These are phyloP conservation scores for Ambrosia trifida DNA, from an alignment of 129 eudicot species.

Conservation along the genomic window DNA sequence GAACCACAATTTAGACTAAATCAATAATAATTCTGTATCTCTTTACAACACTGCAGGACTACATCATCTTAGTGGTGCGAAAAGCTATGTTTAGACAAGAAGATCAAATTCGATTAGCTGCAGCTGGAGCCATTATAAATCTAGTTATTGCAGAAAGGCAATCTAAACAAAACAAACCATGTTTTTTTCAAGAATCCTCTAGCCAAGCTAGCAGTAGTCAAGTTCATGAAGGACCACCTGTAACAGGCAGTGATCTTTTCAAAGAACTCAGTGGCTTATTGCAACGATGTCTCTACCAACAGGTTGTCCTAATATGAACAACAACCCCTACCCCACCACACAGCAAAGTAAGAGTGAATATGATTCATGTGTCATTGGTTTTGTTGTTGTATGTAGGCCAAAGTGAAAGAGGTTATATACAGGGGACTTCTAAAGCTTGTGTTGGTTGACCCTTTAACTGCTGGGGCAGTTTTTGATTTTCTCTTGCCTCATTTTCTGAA, in stretches of 20 bases:
- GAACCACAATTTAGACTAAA: constrained; percentile 4
- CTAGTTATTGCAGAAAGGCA: constrained; percentile 59
- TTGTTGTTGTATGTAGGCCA: constrained; percentile 47
- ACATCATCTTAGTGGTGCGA: constrained; percentile 69
- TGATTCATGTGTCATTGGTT: constrained; percentile 12
- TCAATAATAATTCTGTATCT: background rate
- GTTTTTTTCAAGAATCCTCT: constrained; percentile 67
- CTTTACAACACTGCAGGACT: constrained; percentile 45
- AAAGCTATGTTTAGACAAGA: constrained; percentile 87
- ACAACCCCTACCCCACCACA: background rate
- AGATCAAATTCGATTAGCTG: constrained; percentile 64
- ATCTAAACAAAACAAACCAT: constrained; percentile 41
- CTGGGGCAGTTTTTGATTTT: constrained; percentile 66
- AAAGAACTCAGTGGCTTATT: constrained; percentile 74
- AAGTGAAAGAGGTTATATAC: constrained; percentile 60
- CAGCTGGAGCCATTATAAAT: constrained; percentile 59
- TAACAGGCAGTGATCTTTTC: constrained; percentile 53
- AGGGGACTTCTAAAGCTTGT: constrained; percentile 71
- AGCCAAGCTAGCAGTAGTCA: constrained; percentile 92
- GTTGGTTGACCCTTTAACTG: constrained; percentile 59
- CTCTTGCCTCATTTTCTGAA: constrained; percentile 68
- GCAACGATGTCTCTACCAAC: constrained; percentile 81
- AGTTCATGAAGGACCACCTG: constrained; percentile 48
- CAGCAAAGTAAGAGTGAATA: background rate
- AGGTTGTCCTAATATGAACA: constrained; percentile 38